Percentiles rank a stretch among this genome's conserved stretches.
These are phyloP conservation scores for Sarcocystis neurona DNA, from an alignment of 169 alveolate genomes.

Conservation along the genomic window DNA sequence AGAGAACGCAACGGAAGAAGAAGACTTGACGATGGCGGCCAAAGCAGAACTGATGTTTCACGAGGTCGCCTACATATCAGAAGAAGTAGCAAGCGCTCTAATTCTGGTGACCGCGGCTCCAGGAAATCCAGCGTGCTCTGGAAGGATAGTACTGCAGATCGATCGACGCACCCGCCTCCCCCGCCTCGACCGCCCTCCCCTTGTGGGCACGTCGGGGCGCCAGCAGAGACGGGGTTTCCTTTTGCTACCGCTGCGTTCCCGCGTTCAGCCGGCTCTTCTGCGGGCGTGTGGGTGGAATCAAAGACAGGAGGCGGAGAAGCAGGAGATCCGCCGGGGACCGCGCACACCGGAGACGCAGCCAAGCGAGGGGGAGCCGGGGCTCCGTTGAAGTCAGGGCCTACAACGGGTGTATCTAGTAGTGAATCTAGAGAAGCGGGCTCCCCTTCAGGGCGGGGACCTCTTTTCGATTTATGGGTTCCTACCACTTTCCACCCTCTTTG, in stretches of 20 bases:
- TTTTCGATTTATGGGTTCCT: constrained; percentile 62
- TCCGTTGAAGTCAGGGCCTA: no score
- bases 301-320: background rate
- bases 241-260: background rate
- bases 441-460: no score
- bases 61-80: background rate
- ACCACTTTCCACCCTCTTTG: constrained; percentile 57
- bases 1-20: no score
- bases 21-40: background rate
- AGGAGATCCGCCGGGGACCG: background rate
- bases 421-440: no score
- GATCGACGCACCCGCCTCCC: background rate
- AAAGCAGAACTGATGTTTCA: background rate
- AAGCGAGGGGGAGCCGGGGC: background rate
- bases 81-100: background rate
- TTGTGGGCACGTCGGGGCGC: background rate
- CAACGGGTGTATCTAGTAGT: no score
- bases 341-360: background rate
- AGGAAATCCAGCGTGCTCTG: no score
- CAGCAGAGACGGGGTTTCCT: background rate
- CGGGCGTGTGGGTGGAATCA: background rate
- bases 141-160: background rate
- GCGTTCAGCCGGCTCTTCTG: background rate
- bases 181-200: background rate
- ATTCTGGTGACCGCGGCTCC: background rate